Evolutionary conservation across 345 rosid species (phyloP), one percentile per base, ranked within the genome.

Genomic region (Aquilaria malaccensis): DNA sequence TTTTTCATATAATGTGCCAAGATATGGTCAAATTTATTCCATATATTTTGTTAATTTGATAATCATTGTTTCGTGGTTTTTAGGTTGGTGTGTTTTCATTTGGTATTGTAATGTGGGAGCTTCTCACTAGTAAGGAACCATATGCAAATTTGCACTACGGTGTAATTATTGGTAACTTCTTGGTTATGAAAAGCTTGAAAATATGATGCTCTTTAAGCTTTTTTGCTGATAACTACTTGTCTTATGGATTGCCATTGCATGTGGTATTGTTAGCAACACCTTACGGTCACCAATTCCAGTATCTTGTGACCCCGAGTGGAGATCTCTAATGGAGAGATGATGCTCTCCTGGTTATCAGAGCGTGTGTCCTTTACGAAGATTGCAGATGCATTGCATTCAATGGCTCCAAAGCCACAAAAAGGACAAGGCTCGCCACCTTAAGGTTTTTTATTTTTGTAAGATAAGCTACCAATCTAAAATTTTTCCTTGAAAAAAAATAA

Each of bases 81-180:
- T 57, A 85, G 87, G 87, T 85, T 11, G 91, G 82, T 60, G 87
- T 85, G 60, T 85, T 85, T 73, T 85, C 91, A 41, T 82, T 73
- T 41, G 85, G 91, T 58, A 80, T 85, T 13, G 88, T 82, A 68
- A 33, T 85, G 77, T 85, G 87, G 91, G 87, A 82, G 70, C 82
- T 85, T 64, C 69, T 85, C 3, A 85, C 91, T 12, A 84, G 87
- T 30, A 87, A 82, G 60, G 87, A 85, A 67, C 91, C 91, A 54
- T 85, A 85, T 7, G 74, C 84, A 7, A 83, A 85, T 56, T 72
- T 85, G 69, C 91, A 85, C 73, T 85, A 85, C n/a, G 85, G 91
- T 29, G 87, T 87, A 14, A 85, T 85, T 48, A 82, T 85, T 63
- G 87, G 91, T 82, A 61, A 69, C 10, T 10, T 2, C 15, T 11